Evolutionary conservation across 257 asterid species (phyloP).

Genomic region (Solanum habrochaites): DNA sequence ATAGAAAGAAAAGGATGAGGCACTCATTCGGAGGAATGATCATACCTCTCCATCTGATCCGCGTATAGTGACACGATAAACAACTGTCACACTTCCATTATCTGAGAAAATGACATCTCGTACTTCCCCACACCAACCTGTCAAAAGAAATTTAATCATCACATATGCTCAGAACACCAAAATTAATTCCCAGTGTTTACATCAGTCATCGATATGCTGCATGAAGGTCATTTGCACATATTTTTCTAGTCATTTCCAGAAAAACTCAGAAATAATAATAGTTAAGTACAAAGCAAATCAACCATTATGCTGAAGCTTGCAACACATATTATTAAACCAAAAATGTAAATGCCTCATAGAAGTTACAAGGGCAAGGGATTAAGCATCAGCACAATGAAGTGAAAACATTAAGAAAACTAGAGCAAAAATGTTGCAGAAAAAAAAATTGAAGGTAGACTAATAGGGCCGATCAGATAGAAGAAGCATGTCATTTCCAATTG

Average conservation of each 20-base stretch:
- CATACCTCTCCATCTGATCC: constrained; percentile 96
- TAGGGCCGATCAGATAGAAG: neutral
- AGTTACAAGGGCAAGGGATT: neutral
- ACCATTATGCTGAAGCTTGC: neutral
- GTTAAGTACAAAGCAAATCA: neutral
- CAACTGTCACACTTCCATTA: constrained; percentile 85
- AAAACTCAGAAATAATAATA: neutral
- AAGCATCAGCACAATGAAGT: neutral
- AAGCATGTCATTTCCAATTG: neutral
- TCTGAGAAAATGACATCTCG: constrained; percentile 88
- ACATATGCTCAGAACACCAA: neutral
- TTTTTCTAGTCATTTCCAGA: neutral
- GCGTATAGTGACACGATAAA: constrained; percentile 82
- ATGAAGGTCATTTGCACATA: neutral
- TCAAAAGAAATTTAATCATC: neutral
- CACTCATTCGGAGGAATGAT: neutral
- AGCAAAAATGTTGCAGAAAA: neutral
- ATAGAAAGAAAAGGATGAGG: neutral
- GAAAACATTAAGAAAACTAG: neutral
- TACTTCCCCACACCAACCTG: constrained; percentile 99
- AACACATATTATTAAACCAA: neutral
- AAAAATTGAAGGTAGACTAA: neutral
- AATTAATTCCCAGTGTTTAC: neutral
- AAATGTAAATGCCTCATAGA: neutral
- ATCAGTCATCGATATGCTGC: neutral